These are phyloP conservation scores for Phytophthora aleatoria DNA, from an alignment of 352 stramenopile species.

Conservation along the genomic window DNA sequence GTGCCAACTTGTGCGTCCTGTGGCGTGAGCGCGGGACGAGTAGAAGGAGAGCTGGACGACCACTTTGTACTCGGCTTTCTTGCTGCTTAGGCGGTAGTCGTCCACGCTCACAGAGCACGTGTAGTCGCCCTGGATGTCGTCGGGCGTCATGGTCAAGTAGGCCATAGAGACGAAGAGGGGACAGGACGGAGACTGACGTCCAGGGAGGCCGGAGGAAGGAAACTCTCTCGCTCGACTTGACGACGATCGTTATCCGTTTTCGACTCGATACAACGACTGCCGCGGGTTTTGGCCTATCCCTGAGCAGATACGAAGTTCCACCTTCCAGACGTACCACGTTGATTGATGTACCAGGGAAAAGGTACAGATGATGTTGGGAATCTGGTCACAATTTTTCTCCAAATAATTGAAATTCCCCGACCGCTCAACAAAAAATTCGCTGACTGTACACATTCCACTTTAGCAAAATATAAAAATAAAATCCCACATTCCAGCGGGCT, in stretches of 20 bases:
- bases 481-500: too few species aligned
- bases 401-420: background rate
- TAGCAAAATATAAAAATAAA: too few species aligned
- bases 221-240: slow-evolving; percentile 17
- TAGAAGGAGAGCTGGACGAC: slow-evolving; percentile 75
- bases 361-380: background rate
- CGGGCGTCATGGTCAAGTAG: slow-evolving; percentile 62
- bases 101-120: slow-evolving; percentile 59
- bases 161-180: slow-evolving; percentile 14
- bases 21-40: slow-evolving; percentile 69
- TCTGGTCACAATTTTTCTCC: background rate
- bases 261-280: slow-evolving; percentile 12
- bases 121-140: slow-evolving; percentile 87
- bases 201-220: background rate
- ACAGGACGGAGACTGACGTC: slow-evolving; percentile 7
- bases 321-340: background rate
- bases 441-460: too few species aligned
- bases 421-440: background rate
- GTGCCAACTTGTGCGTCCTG: slow-evolving; percentile 75
- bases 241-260: slow-evolving; percentile 20
- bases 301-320: slow-evolving; percentile 1
- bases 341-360: background rate
- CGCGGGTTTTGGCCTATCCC: slow-evolving; percentile 5
- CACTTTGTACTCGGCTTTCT: slow-evolving; percentile 87
- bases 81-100: slow-evolving; percentile 69